Conservation (phyloP, 139 green algal genomes). For the Ettlia oleoabundans region DNA sequence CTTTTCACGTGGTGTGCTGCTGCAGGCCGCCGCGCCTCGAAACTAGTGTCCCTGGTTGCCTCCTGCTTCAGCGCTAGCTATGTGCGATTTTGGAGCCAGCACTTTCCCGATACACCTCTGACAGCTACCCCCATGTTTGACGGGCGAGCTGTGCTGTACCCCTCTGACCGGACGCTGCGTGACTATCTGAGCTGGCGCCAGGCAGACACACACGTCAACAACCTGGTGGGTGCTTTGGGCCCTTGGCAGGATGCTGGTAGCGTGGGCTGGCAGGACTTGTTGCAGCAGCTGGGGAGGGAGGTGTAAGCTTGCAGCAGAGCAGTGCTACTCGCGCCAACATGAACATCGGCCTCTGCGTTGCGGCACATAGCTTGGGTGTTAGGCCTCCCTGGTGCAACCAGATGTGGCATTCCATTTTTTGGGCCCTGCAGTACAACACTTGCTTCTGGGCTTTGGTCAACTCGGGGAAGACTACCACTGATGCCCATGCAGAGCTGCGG, state of each 20-base stretch:
- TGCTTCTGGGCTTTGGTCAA: constrained; percentile 92
- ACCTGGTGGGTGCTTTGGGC: constrained; percentile 62
- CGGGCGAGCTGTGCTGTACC: constrained; percentile 88
- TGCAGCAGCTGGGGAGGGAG: too few relatives aligned
- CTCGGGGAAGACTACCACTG: constrained; percentile 55
- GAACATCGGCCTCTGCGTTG: too few relatives aligned
- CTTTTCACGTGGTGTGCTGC: too few relatives aligned
- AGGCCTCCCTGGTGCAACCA: too few relatives aligned
- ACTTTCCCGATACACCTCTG: constrained; percentile 64
- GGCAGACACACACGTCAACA: constrained; percentile 96
- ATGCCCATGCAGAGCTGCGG: constrained; percentile 63
- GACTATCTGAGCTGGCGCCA: constrained; percentile 96
- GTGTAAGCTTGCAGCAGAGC: too few relatives aligned
- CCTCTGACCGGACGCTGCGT: constrained; percentile 61
- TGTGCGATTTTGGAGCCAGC: constrained; percentile 75
- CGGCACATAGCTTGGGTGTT: too few relatives aligned
- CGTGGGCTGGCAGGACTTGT: too few relatives aligned
- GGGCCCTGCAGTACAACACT: constrained; percentile 93
- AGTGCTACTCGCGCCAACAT: too few relatives aligned
- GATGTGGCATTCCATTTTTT: too few relatives aligned
- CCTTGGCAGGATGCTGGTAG: neutral
- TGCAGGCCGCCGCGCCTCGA: constrained; percentile 75
- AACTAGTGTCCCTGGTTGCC: constrained; percentile 85
- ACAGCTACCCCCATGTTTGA: constrained; percentile 87
- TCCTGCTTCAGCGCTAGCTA: constrained; percentile 91